Evolutionary conservation across 768 basidiomycete genomes (phyloP).

Genomic region (Hygrophorus russula): DNA sequence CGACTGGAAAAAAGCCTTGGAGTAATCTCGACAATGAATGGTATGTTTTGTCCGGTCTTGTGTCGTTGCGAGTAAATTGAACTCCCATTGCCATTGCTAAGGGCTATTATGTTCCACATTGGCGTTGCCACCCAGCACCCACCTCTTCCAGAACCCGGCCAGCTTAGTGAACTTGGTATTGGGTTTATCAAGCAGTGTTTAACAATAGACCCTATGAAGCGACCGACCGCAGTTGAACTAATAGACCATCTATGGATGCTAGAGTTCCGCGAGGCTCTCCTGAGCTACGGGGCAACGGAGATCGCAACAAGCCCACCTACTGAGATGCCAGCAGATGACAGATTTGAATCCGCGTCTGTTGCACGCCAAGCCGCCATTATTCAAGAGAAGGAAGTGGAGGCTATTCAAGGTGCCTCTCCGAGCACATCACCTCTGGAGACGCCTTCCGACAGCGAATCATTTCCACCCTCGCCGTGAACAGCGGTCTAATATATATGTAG

Average conservation of each 20-base stretch:
- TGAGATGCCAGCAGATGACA: constrained; percentile 35
- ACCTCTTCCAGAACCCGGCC: constrained; percentile 82
- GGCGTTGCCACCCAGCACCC: constrained; percentile 96
- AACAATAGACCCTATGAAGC: constrained; percentile 70
- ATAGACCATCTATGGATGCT: constrained; percentile 87
- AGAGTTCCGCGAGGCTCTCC: constrained; percentile 62
- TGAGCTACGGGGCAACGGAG: constrained; percentile 57
- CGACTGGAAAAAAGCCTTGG: constrained; percentile 97
- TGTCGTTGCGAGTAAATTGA: background rate
- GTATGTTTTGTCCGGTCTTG: constrained; percentile 24
- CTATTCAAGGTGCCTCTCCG: constrained; percentile 20
- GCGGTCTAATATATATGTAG: constrained; percentile 31
- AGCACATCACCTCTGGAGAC: background rate
- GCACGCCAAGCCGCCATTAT: constrained; percentile 46
- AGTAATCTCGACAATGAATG: constrained; percentile 99
- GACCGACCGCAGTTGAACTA: constrained; percentile 79
- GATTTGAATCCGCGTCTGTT: constrained; percentile 37
- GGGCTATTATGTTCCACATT: constrained; percentile 99
- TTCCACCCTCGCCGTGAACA: background rate
- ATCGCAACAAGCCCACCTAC: constrained; percentile 35
- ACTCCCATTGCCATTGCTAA: constrained; percentile 17
- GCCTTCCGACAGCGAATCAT: background rate
- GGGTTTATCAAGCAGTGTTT: constrained; percentile 90
- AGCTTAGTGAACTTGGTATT: constrained; percentile 83
- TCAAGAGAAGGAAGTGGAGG: constrained; percentile 51